Percentiles rank a stretch among this genome's conserved stretches.
phyloP scores from a whole-genome alignment of 2,329 filamentous ascomycete species.

The Fusarium sp. region DNA sequence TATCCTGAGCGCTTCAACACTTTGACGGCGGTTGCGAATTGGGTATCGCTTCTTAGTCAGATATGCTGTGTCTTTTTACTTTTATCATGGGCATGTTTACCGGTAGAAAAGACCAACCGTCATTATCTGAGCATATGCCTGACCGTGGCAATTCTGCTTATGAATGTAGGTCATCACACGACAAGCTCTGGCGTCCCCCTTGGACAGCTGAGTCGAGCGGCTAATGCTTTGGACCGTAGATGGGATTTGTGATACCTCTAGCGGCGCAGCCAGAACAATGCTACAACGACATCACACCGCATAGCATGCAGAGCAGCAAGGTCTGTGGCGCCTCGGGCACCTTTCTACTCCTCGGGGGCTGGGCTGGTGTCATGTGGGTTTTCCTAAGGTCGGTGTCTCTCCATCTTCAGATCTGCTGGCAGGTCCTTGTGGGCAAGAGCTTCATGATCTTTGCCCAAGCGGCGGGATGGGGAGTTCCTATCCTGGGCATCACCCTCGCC shows the following conservation, averaged over 20 bases:
- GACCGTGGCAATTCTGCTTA: constrained; percentile 75
- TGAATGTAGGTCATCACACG: constrained; percentile 72
- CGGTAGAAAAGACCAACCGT: constrained; percentile 86
- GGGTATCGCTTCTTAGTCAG: constrained; percentile 80
- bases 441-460: constrained; percentile 89
- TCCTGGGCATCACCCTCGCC: constrained; percentile 76
- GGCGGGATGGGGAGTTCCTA: constrained; percentile 84
- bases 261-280: constrained; percentile 82
- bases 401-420: constrained; percentile 98
- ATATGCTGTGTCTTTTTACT: constrained; percentile 79
- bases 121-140: constrained; percentile 95
- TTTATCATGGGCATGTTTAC: constrained; percentile 79
- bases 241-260: constrained; percentile 91
- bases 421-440: constrained; percentile 83
- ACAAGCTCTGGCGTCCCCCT: neutral
- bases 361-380: constrained; percentile 86
- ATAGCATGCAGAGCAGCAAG: constrained; percentile 84
- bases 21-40: constrained; percentile 75
- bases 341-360: constrained; percentile 85
- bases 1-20: constrained; percentile 68
- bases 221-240: constrained; percentile 56
- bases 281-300: constrained; percentile 87
- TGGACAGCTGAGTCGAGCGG: neutral
- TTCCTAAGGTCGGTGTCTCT: constrained; percentile 90
- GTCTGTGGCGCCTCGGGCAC: constrained; percentile 90